Conservation (phyloP, 2,329 filamentous ascomycete species). For the Arthrobotrys entomopaga region DNA sequence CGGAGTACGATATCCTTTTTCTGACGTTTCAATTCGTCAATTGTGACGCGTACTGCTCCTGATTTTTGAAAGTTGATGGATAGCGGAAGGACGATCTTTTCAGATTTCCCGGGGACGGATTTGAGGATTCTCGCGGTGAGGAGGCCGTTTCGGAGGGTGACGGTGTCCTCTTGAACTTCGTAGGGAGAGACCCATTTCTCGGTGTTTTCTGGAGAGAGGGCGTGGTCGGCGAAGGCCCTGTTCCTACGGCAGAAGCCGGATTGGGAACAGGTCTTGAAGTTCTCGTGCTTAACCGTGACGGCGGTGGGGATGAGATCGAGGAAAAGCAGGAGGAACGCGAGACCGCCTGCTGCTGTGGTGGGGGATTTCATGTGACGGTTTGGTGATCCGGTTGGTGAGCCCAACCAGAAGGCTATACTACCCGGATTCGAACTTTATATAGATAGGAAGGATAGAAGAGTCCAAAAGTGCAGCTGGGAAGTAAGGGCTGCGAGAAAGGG, state of each 20-base stretch:
- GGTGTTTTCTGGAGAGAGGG: constrained; percentile 67
- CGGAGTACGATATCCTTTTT: constrained; percentile 89
- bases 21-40: constrained; percentile 90
- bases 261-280: constrained; percentile 96
- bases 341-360: constrained; percentile 37
- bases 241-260: constrained; percentile 98
- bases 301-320: constrained; percentile 56
- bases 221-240: constrained; percentile 84
- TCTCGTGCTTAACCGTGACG: constrained; percentile 92
- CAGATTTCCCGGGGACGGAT: constrained; percentile 70
- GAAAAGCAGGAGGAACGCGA: constrained; percentile 53
- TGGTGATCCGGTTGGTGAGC: constrained; percentile 41
- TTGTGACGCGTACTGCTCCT: constrained; percentile 82
- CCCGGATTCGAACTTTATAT: constrained; percentile 13
- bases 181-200: constrained; percentile 83
- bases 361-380: constrained; percentile 26
- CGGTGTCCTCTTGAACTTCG: constrained; percentile 74
- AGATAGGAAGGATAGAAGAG: neutral
- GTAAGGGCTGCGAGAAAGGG: neutral
- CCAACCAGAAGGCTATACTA: constrained; percentile 44
- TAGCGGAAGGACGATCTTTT: constrained; percentile 81
- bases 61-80: constrained; percentile 89
- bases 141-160: constrained; percentile 81
- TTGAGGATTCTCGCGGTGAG: constrained; percentile 85
- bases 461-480: constrained; percentile 44